Evolutionary conservation across 2,329 filamentous ascomycete species (phyloP).

Genomic region (Colletotrichum brevisporum): DNA sequence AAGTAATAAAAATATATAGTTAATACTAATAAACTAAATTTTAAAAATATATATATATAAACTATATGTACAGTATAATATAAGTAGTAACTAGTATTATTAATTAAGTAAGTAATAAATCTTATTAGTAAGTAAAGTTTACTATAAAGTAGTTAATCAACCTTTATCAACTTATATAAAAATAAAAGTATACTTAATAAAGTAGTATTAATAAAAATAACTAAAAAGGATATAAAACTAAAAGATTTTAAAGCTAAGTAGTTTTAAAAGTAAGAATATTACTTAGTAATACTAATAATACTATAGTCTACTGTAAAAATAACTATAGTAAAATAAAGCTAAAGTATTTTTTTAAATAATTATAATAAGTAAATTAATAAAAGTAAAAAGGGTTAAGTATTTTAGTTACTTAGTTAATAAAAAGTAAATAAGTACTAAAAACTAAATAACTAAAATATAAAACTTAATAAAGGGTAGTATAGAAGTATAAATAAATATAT

Average conservation of each 20-base stretch:
- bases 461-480: neutral
- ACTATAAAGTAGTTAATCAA: neutral
- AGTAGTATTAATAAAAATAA: conserved; percentile 2
- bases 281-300: neutral
- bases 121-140: neutral
- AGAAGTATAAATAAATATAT: conserved; percentile 14
- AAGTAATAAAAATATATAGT: neutral
- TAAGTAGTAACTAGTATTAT: neutral
- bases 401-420: neutral
- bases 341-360: conserved; percentile 23
- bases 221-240: neutral
- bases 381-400: conserved; percentile 9
- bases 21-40: conserved; percentile 42
- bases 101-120: neutral
- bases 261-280: neutral
- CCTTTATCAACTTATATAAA: neutral
- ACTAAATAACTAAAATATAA: neutral
- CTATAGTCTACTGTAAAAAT: conserved; percentile 4
- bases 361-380: conserved; percentile 14
- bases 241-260: no score
- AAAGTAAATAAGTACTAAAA: neutral
- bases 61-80: conserved; percentile 39
- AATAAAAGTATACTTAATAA: conserved; percentile 22
- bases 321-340: conserved; percentile 24
- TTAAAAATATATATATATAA: conserved; percentile 32